Evolutionary conservation across 2,329 filamentous ascomycete genomes (phyloP).

Genomic region (Bertia moriformis): DNA sequence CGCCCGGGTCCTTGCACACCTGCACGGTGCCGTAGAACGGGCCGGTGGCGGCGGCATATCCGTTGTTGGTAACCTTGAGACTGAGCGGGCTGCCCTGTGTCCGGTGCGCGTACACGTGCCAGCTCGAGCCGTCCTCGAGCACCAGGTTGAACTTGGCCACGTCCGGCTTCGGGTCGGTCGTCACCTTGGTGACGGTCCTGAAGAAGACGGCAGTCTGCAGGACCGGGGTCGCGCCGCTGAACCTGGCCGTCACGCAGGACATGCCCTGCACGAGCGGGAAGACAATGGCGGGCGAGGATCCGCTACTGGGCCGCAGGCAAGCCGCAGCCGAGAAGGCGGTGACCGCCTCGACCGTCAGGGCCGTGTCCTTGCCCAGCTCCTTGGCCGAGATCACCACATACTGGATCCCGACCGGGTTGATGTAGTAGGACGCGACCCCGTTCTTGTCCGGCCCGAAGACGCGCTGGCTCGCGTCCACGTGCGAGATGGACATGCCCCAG

Average conservation of each 20-base stretch:
- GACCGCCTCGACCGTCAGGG: slow-evolving; percentile 34
- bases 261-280: slow-evolving; percentile 84
- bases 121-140: slow-evolving; percentile 58
- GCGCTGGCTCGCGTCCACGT: slow-evolving; percentile 53
- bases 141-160: slow-evolving; percentile 64
- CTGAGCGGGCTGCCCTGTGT: slow-evolving; percentile 43
- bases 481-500: slow-evolving; percentile 67
- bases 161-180: slow-evolving; percentile 40
- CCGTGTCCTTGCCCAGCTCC: slow-evolving; percentile 51
- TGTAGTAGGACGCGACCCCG: slow-evolving; percentile 55
- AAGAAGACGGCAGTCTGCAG: slow-evolving; percentile 67
- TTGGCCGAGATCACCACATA: slow-evolving; percentile 66
- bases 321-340: slow-evolving; percentile 51
- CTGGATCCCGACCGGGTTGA: slow-evolving; percentile 70
- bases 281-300: slow-evolving; percentile 44
- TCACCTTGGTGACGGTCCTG: slow-evolving; percentile 43
- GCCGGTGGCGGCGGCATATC: slow-evolving; percentile 45
- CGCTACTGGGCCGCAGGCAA: slow-evolving; percentile 42
- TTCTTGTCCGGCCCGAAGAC: slow-evolving; percentile 47
- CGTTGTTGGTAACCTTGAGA: slow-evolving; percentile 54
- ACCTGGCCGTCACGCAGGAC: slow-evolving; percentile 70
- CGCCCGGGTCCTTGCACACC: slow-evolving; percentile 59
- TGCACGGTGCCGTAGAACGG: slow-evolving; percentile 71
- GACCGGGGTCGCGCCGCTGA: slow-evolving; percentile 53
- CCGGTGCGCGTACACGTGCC: slow-evolving; percentile 66